Evolutionary conservation across 2,329 filamentous ascomycete genomes (phyloP).

Genomic region (Zasmidium citrigriseum): DNA sequence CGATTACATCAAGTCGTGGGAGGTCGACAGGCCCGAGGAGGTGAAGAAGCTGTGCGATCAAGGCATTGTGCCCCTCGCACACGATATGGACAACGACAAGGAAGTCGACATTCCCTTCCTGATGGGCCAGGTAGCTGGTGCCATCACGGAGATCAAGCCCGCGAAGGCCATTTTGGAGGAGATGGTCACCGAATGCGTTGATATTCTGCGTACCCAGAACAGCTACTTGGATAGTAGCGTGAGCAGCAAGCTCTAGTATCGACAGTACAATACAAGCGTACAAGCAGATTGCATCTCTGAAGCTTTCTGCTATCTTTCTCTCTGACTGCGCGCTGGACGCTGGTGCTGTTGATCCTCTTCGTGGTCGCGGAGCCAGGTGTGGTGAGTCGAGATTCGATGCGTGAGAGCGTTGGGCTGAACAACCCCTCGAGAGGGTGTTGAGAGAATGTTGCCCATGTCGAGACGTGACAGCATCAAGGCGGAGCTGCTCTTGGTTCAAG

Average conservation of each 20-base stretch:
- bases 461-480: too few relatives aligned
- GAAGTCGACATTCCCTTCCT: slow-evolving; percentile 85
- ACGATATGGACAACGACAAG: slow-evolving; percentile 76
- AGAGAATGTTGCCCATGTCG: too few relatives aligned
- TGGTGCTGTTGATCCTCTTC: too few relatives aligned
- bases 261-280: too few relatives aligned
- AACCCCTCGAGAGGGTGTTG: too few relatives aligned
- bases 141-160: slow-evolving; percentile 75
- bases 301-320: too few relatives aligned
- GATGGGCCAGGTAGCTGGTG: slow-evolving; percentile 90
- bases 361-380: too few relatives aligned
- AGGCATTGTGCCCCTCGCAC: slow-evolving; percentile 77
- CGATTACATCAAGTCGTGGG: slow-evolving; percentile 81
- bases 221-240: slow-evolving; percentile 54
- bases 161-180: slow-evolving; percentile 83
- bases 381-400: too few relatives aligned
- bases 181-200: slow-evolving; percentile 78
- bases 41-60: slow-evolving; percentile 73
- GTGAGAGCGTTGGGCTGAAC: too few relatives aligned
- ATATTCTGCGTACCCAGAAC: slow-evolving; percentile 64
- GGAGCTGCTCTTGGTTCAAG: too few relatives aligned
- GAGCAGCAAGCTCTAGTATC: slow-evolving; percentile 6
- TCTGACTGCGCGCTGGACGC: too few relatives aligned
- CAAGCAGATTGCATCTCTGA: too few relatives aligned
- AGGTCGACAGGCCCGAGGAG: slow-evolving; percentile 66